These are phyloP conservation scores for Leishmania mexicana DNA, from an alignment of 208 protist genomes.

Conservation along the genomic window DNA sequence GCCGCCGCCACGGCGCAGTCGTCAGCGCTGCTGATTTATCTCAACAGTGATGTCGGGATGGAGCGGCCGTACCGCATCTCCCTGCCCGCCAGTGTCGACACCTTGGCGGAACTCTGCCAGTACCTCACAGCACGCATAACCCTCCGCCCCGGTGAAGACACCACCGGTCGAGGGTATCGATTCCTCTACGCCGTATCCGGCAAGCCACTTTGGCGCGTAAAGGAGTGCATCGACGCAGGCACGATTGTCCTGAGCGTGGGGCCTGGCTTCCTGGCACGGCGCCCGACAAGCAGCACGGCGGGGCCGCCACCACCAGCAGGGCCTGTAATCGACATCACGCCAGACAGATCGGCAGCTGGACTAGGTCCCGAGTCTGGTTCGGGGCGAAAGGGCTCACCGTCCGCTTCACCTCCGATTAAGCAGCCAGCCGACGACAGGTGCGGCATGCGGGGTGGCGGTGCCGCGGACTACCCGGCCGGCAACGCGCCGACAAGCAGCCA, in stretches of 20 bases:
- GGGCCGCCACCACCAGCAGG: constrained; percentile 7
- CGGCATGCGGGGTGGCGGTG: background rate
- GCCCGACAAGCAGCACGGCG: constrained; percentile 7
- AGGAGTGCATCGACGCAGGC: constrained; percentile 61
- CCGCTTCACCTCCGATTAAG: constrained; percentile 25
- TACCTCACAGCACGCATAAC: constrained; percentile 52
- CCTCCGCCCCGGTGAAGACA: constrained; percentile 25
- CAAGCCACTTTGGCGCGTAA: constrained; percentile 74
- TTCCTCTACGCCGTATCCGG: constrained; percentile 76
- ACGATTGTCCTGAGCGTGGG: constrained; percentile 62
- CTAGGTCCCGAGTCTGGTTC: background rate
- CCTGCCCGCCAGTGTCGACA: constrained; percentile 55
- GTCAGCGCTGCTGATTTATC: constrained; percentile 42
- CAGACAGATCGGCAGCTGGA: constrained; percentile 5
- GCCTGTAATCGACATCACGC: constrained; percentile 15
- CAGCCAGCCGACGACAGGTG: background rate
- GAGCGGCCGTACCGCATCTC: constrained; percentile 37
- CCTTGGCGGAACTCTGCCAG: constrained; percentile 64
- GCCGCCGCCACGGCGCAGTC: background rate
- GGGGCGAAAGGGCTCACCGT: constrained; percentile 11
- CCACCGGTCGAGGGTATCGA: constrained; percentile 46
- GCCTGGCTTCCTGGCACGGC: constrained; percentile 59
- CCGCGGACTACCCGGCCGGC: background rate
- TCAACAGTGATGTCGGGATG: constrained; percentile 66
- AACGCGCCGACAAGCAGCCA: background rate